phyloP scores from a whole-genome alignment of 345 rosid species.

The Laguncularia racemosa region DNA sequence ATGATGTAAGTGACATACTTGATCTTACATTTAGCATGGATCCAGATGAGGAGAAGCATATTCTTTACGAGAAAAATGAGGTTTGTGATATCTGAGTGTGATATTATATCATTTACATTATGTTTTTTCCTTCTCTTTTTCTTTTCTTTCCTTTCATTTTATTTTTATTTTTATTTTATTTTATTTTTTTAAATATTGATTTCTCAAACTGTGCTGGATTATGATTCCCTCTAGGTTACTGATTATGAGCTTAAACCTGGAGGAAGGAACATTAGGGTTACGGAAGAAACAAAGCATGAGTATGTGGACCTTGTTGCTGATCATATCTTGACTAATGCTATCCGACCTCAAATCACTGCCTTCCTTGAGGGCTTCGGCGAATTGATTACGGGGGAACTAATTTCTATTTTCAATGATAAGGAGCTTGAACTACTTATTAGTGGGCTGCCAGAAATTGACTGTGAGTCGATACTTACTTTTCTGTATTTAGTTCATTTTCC shows the following conservation, averaged over 20 bases:
- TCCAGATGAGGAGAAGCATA: conserved; percentile 95
- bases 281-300: conserved; percentile 96
- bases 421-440: conserved; percentile 99
- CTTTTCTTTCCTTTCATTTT: neutral
- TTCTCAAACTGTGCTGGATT: neutral
- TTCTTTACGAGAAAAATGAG: conserved; percentile 93
- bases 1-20: conserved; percentile 74
- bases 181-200: too few species aligned
- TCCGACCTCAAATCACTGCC: conserved; percentile 86
- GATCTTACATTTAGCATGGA: conserved; percentile 98
- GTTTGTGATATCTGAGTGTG: conserved; percentile 19
- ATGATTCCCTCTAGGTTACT: conserved; percentile 52
- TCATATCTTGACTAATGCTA: conserved; percentile 92
- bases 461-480: conserved; percentile 40
- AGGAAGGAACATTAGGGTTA: conserved; percentile 89
- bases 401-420: conserved; percentile 88
- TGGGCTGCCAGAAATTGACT: conserved; percentile 99
- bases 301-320: conserved; percentile 97
- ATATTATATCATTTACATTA: neutral
- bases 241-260: conserved; percentile 98
- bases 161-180: neutral
- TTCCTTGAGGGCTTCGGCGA: conserved; percentile 87
- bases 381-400: conserved; percentile 69
- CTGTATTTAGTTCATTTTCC: neutral
- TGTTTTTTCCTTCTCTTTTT: too few species aligned